A percentile compares a stretch with the other conserved stretches of the same genome.
phyloP scores from a whole-genome alignment of 108 stramenopile genomes.

The Aurantiochytrium sp. region DNA sequence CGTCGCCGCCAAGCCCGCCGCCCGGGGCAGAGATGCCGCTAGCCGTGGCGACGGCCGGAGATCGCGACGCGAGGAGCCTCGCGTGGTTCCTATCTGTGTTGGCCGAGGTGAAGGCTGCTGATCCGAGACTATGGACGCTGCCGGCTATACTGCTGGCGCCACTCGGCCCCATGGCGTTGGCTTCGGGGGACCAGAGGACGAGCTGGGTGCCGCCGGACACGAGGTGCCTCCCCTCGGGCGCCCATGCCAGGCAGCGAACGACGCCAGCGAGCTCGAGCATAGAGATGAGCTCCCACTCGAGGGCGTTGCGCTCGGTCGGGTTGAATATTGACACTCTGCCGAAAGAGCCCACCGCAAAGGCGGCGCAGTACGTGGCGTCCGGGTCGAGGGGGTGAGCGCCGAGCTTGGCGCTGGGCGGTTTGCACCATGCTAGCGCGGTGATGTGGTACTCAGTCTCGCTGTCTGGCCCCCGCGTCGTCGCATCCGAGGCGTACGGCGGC shows the following conservation, averaged over 20 bases:
- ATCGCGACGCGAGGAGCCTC: background rate
- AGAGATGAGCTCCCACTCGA: constrained; percentile 11
- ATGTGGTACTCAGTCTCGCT: background rate
- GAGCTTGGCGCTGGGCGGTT: background rate
- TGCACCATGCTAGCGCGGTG: constrained; percentile 8
- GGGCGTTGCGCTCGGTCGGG: background rate
- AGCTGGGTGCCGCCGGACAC: constrained; percentile 1
- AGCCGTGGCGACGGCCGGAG: background rate
- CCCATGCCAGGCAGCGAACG: background rate
- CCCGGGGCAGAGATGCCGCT: too few relatives aligned
- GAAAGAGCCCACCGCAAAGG: constrained; percentile 17
- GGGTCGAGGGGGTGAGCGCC: background rate
- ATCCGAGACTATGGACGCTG: background rate
- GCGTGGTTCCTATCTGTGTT: background rate
- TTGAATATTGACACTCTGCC: background rate
- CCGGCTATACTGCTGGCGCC: background rate
- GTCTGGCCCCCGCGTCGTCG: too few relatives aligned
- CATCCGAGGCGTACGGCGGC: too few relatives aligned
- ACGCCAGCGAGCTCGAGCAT: background rate
- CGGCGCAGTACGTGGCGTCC: background rate
- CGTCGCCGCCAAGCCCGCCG: too few relatives aligned
- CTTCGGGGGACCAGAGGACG: constrained; percentile 18
- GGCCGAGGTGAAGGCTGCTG: background rate
- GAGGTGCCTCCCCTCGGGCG: constrained; percentile 3
- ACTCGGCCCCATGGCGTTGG: background rate